Percentiles rank a stretch among this genome's conserved stretches.
Conservation (phyloP, 306 rosid species). For the Medicago truncatula region DNA sequence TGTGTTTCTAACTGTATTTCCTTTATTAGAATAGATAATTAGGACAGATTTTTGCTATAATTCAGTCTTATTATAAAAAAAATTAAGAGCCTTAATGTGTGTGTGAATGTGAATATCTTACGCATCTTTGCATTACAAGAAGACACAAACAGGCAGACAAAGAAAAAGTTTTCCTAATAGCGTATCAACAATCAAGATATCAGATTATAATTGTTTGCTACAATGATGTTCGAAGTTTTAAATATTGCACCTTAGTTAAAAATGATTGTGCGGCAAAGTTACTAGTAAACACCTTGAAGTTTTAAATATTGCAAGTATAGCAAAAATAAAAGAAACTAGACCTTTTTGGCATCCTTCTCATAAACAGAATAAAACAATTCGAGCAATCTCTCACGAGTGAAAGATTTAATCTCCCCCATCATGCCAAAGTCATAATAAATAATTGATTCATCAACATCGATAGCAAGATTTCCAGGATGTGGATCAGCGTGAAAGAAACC, state of each 20-base stretch:
- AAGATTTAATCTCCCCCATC: constrained; percentile 95
- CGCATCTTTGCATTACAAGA: too few species aligned
- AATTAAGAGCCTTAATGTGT: not conserved
- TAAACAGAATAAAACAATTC: constrained; percentile 86
- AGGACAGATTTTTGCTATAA: not conserved
- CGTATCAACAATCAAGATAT: constrained; percentile 27
- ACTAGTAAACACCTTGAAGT: too few species aligned
- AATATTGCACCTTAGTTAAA: too few species aligned
- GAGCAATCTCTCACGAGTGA: constrained; percentile 86
- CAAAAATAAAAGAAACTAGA: constrained; percentile 36
- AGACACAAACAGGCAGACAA: too few species aligned
- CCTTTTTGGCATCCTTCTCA: constrained; percentile 95
- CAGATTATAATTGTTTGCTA: constrained; percentile 4
- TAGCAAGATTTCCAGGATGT: constrained; percentile 93
- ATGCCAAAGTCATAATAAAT: constrained; percentile 97
- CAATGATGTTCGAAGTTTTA: not conserved
- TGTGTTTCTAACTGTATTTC: too few species aligned
- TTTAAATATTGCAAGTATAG: constrained; percentile 9
- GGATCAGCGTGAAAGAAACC: constrained; percentile 99
- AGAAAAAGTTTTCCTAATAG: constrained; percentile 1
- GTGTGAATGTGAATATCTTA: not conserved
- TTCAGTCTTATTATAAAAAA: not conserved
- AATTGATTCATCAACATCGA: constrained; percentile 79
- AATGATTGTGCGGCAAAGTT: too few species aligned
- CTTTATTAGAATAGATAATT: too few species aligned